Conservation (phyloP, 352 stramenopile genomes). For the Phytophthora cactorum region DNA sequence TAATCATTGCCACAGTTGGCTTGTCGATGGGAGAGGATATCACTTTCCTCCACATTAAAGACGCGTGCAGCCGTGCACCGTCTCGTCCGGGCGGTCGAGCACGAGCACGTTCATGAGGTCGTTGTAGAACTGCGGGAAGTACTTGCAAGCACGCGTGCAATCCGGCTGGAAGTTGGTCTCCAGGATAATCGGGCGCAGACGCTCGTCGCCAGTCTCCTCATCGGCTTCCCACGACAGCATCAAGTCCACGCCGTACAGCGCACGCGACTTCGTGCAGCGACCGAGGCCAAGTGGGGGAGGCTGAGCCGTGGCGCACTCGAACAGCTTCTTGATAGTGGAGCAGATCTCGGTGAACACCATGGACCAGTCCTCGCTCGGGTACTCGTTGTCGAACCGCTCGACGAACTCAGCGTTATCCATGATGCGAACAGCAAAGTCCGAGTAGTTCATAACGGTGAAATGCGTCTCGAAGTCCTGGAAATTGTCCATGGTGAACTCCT, state of each 20-base stretch:
- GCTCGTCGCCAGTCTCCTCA: conserved; percentile 43
- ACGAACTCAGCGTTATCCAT: conserved; percentile 61
- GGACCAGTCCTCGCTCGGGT: conserved; percentile 56
- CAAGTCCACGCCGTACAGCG: conserved; percentile 61
- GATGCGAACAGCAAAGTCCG: conserved; percentile 52
- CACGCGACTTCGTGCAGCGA: conserved; percentile 56
- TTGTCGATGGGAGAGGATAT: neutral
- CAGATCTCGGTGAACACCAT: conserved; percentile 50
- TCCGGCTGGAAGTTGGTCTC: conserved; percentile 68
- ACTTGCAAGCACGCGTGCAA: conserved; percentile 60
- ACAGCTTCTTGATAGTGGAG: conserved; percentile 57
- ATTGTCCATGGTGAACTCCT: conserved; percentile 61
- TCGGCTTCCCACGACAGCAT: conserved; percentile 56
- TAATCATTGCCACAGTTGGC: neutral
- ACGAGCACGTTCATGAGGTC: conserved; percentile 66
- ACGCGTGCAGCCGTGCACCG: conserved; percentile 48
- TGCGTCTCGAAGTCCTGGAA: conserved; percentile 68
- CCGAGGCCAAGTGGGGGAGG: conserved; percentile 54
- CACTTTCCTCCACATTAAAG: conserved; percentile 27
- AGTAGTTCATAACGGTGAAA: conserved; percentile 76
- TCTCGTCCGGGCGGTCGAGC: conserved; percentile 45
- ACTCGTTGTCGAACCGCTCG: conserved; percentile 54
- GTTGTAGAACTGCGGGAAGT: conserved; percentile 62
- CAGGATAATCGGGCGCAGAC: conserved; percentile 51
- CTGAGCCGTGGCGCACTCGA: conserved; percentile 46